Base-by-base conservation (phyloP, 805 yeast genomes). In the Wickerhamomyces strasburgensis region DNA sequence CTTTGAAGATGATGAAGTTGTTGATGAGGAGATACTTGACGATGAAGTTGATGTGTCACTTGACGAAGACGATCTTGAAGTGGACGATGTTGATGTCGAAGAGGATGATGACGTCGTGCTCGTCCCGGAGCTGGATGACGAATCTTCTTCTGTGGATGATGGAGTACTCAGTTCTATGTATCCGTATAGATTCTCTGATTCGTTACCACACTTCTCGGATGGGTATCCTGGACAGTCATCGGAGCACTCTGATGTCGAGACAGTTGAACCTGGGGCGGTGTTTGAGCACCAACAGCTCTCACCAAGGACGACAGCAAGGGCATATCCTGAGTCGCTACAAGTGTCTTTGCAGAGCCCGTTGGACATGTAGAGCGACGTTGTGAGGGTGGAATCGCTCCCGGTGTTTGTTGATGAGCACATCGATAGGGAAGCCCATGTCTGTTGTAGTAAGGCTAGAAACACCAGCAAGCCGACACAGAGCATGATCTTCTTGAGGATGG, bases 201-300 rank as follows among this genome's bases (percentile, higher is more conserved):
- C 26, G 44, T 60, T 62, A 8, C 76, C 76, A 46, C 76, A 71
- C 21, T 43, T 46, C 42, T 71, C 75, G 2, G 34, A n/a, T 0
- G 64, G 64, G 41, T 51, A 71, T 0, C 76, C 76, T 0, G 75
- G 73, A 47, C 76, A 71, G 14, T 42, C 32, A 10, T 52, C 61
- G 25, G 54, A 42, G 43, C 75, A 70, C 7, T 48, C 33, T 11
- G 48, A 31, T 9, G 62, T 27, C 19, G 49, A 43, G 0, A 61
- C 62, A 0, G 78, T 64, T 14, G 53, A 46, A 1, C 51, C 62
- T 0, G 86, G 85, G 15, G 68, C 56, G 7, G 49, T 43, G 48
- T 78, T 67, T 5, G 84, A 67, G 52, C 87, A 80, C 80, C 82
- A 80, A 54, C 87, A 80, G 31, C 60, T 27, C 27, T 58, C 43